Evolutionary conservation across 1,284 basidiomycete species (phyloP).

Genomic region (Anthracocystis walkeri): DNA sequence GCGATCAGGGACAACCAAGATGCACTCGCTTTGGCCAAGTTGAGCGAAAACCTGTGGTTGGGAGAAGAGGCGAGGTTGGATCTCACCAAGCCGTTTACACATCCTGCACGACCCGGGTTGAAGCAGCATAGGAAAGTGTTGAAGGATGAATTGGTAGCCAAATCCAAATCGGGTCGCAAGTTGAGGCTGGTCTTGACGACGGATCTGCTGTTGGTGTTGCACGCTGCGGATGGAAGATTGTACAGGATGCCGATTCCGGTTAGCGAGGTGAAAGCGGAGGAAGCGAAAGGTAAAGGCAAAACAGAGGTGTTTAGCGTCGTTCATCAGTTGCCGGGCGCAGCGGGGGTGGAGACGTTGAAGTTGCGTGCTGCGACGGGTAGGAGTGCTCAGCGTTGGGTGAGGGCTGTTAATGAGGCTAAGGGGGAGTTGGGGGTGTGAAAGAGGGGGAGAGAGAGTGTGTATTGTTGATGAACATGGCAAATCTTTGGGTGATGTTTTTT

Average conservation of each 20-base stretch:
- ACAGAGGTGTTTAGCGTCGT: slow-evolving; percentile 34
- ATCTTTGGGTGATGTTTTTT: too few species aligned
- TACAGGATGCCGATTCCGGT: slow-evolving; percentile 61
- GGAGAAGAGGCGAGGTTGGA: slow-evolving; percentile 71
- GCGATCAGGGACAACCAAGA: slow-evolving; percentile 87
- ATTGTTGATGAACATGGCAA: too few species aligned
- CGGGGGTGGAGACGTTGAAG: slow-evolving; percentile 29
- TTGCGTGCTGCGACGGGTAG: slow-evolving; percentile 19
- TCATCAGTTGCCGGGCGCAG: slow-evolving; percentile 11
- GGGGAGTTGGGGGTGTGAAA: neutral
- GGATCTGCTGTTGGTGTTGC: slow-evolving; percentile 67
- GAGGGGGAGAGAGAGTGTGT: neutral
- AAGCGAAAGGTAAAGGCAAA: slow-evolving; percentile 19
- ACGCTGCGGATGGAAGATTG: slow-evolving; percentile 35
- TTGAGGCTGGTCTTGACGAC: slow-evolving; percentile 73
- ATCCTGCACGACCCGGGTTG: slow-evolving; percentile 74
- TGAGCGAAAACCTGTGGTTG: slow-evolving; percentile 85
- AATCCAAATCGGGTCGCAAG: slow-evolving; percentile 85
- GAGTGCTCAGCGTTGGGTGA: slow-evolving; percentile 36
- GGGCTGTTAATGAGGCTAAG: slow-evolving; percentile 13
- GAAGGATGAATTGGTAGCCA: slow-evolving; percentile 81
- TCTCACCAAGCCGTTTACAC: slow-evolving; percentile 84
- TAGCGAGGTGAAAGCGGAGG: slow-evolving; percentile 43
- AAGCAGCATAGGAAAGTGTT: slow-evolving; percentile 75
- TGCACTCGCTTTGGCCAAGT: slow-evolving; percentile 76